Evolutionary conservation across 164 flowering plant species (phyloP), one percentile per base, ranked within the genome.

Genomic region (Vitis rotundifolia): DNA sequence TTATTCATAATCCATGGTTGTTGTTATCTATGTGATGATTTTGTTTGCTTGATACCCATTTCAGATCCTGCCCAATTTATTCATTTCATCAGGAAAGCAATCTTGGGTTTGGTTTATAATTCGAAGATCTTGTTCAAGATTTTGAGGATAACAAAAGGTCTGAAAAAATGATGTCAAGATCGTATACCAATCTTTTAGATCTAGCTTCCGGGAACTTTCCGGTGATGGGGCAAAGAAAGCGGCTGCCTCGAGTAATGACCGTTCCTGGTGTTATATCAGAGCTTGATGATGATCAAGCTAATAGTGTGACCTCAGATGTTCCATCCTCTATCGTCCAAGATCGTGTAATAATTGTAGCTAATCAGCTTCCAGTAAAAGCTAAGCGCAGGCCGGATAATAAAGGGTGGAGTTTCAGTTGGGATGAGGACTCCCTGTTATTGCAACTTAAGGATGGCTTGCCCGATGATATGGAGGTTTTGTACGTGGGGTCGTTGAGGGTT

Each of bases 391-490:
- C 85, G 0, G 91, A 90, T 72, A 85, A 83, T 55, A 86, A 78
- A 69, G 89, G 91, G 6, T 90, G 95, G 91, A 78, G 84, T 52
- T 90, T 90, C 75, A 87, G 92, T 67, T 90, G 95, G 95, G 90
- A 90, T 49, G 92, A 90, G 67, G 92, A 90, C 56, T 87, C 92
- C 0, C 78, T 90, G 82, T 69, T 87, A 2, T 73, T 88, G 67
- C 95, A 90, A 74, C 70, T 87, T 5, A 90, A 88, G 73, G 95
- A 90, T 71, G 95, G 95, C 5, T 75, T 90, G 71, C 90, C 90
- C 8, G 91, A 88, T 18, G 95, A 90, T 16, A 87, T 88, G 87
- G 95, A 90, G 77, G 92, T 90, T 50, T 16, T 88, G 7, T 90
- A 90, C 75, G 88, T 90, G 19, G 95, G 95, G 11, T 87, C 82